Base-by-base conservation (phyloP, 2,329 filamentous ascomycete genomes). In the Saccharata proteae region DNA sequence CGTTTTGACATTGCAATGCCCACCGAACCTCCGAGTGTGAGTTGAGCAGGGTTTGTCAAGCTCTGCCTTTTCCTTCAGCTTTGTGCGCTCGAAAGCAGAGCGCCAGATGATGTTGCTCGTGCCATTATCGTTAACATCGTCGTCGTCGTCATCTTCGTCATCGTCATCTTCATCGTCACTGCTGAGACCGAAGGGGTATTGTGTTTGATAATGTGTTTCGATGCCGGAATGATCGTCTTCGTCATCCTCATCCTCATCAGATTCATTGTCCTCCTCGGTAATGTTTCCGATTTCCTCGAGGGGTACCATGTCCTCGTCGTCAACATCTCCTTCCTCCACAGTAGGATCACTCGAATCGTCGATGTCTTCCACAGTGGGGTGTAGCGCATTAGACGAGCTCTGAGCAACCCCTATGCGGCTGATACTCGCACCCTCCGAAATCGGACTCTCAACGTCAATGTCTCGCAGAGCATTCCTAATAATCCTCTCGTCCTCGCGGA, bases 1-100 rank as follows among this genome's bases (percentile, higher is more conserved):
- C 1, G 73, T 78, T 40, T 71, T 66, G 31, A 75, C 64, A 40
- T 78, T 78, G 54, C 74, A 78, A 47, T 79, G 75, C 2, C 75
- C 75, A 3, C 60, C 58, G 45, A 77, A 80, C 13, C 62, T 51
- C 22, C 65, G 65, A 2, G 65, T 72, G 40, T 75, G 69, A 2
- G 67, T 55, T 12, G 58, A 62, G 43, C 70, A 74, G 10, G 70
- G 67, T 5, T 71, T 61, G 30, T 71, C 50, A 0, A 52, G 44
- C 38, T 75, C 69, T 11, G 77, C 67, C 12, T 60, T 57, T 30
- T 65, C 58, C 31, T 67, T 61, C 16, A 58, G 48, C 14, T 53
- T 53, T 26, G 56, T 58, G 26, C 62, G 59, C 29, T 63, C 58
- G 29, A 67, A 65, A 4, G 67, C 62, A 23, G 63, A 61, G 15